Conservation (phyloP, 192 early-diverging fungal species). For the Backusella australiensis region DNA sequence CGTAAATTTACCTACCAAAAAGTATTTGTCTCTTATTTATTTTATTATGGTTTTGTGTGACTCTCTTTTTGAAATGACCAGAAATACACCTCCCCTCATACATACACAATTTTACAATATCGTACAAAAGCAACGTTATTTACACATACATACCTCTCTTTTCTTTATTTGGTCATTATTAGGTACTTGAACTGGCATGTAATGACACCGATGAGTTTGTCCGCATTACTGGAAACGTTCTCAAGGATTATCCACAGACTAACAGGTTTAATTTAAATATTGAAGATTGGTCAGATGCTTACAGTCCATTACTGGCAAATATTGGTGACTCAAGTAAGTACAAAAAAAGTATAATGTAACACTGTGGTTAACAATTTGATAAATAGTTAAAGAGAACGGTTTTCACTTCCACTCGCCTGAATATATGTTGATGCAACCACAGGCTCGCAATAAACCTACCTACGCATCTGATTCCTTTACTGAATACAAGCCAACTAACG, state of each 20-base stretch:
- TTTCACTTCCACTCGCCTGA: slow-evolving; percentile 26
- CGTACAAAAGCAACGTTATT: not conserved
- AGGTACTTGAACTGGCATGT: slow-evolving; percentile 1
- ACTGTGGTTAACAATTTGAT: not conserved
- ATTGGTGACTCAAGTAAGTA: slow-evolving; percentile 10
- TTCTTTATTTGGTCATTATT: not conserved
- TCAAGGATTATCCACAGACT: not conserved
- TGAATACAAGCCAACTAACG: not conserved
- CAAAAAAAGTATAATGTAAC: not conserved
- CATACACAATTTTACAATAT: not conserved
- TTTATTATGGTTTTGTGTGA: slow-evolving; percentile 7
- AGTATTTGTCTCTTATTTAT: not conserved
- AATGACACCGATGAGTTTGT: slow-evolving; percentile 4
- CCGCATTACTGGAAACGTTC: not conserved
- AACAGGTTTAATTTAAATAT: not conserved
- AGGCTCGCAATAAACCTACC: not conserved
- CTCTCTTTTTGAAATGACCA: slow-evolving; percentile 1
- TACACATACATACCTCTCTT: not conserved
- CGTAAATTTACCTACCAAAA: slow-evolving; percentile 5
- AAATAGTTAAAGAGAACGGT: slow-evolving; percentile 10
- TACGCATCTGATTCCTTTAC: not conserved
- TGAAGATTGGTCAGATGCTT: not conserved
- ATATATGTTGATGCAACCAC: slow-evolving; percentile 8
- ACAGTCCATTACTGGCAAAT: not conserved
- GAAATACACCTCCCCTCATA: not conserved